Evolutionary conservation across 108 stramenopile species (phyloP).

Genomic region (Conticribra guillardii): DNA sequence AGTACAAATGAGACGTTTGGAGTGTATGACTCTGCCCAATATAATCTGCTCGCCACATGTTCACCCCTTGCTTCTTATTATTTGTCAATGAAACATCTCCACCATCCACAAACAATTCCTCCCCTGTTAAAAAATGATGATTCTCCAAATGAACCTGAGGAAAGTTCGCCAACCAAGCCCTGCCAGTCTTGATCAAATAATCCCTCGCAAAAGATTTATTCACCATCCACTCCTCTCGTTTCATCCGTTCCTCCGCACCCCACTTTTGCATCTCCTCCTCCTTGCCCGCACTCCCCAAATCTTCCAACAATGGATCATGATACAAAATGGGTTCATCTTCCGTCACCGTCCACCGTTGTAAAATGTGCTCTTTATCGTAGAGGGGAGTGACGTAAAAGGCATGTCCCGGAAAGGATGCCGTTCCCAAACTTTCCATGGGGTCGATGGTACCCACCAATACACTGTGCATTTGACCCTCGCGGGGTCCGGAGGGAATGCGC

Average conservation of each 20-base stretch:
- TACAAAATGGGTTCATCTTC: conserved; percentile 70
- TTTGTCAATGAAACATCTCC: too few species aligned
- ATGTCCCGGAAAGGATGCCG: conserved; percentile 81
- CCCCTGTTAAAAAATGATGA: too few species aligned
- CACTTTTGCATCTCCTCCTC: conserved; percentile 54
- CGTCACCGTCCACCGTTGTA: conserved; percentile 77
- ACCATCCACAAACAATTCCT: too few species aligned
- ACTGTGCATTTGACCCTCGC: conserved; percentile 54
- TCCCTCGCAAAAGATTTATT: conserved; percentile 69
- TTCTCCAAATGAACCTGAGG: conserved; percentile 57
- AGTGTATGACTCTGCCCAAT: conserved; percentile 69
- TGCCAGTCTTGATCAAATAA: conserved; percentile 63
- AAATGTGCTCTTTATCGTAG: conserved; percentile 58
- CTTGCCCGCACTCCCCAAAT: conserved; percentile 57
- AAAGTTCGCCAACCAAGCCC: conserved; percentile 75
- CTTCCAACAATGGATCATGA: conserved; percentile 70
- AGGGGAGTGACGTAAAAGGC: conserved; percentile 71
- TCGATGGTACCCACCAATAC: conserved; percentile 70
- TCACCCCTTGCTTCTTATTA: conserved; percentile 44
- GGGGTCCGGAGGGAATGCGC: conserved; percentile 35
- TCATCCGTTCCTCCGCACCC: too few species aligned
- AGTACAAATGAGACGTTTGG: conserved; percentile 35
- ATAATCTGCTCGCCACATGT: conserved; percentile 68
- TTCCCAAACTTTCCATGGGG: conserved; percentile 82
- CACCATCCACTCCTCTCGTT: conserved; percentile 62